Base-by-base conservation (phyloP, 768 basidiomycete genomes). In the Hemileccinum impolitum region DNA sequence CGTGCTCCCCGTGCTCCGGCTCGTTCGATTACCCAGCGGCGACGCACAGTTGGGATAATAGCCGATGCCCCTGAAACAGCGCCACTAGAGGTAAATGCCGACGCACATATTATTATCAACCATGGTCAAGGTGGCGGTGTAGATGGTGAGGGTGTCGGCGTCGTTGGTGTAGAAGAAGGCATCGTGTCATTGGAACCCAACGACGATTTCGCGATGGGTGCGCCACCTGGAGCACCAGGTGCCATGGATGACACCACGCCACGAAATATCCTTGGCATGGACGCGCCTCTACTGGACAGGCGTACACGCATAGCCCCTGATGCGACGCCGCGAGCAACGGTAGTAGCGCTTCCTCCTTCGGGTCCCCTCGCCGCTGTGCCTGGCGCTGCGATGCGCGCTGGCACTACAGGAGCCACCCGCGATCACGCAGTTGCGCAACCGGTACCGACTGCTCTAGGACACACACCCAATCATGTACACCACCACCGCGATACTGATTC, bases 161-260 rank as follows among this genome's bases (percentile, higher is more conserved):
- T 68, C 8, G 65, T 66, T 25, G 78, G 80, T 0, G 84, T 87
- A 13, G 86, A 87, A 47, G 86, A 86, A 51, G 88, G 85, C 1
- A 82, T 90, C 35, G 87, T 88, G 7, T 80, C 80, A 3, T 68
- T 90, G 36, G 87, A 89, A 35, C 77, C 80, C n/a, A 90, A 90
- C 53, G 90, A 93, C 57, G 88, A 89, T 64, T 88, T 92, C 55
- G 87, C 85, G 6, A 89, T 91, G 84, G 90, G 90, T 40, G 90
- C 90, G 0, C 90, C 90, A 2, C 91, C 91, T 9, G 90, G 90
- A 34, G 90, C 91, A n/a, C 90, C 90, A 1, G 90, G 90, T 43
- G 90, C 90, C 0, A 81, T 87, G 62, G 63, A 70, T n/a, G 63
- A 64, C 32, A 61, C 61, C 2, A 44, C 41, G 1, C 63, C 58